Conservation (phyloP, 306 rosid species). For the Echinosophora koreensis region DNA sequence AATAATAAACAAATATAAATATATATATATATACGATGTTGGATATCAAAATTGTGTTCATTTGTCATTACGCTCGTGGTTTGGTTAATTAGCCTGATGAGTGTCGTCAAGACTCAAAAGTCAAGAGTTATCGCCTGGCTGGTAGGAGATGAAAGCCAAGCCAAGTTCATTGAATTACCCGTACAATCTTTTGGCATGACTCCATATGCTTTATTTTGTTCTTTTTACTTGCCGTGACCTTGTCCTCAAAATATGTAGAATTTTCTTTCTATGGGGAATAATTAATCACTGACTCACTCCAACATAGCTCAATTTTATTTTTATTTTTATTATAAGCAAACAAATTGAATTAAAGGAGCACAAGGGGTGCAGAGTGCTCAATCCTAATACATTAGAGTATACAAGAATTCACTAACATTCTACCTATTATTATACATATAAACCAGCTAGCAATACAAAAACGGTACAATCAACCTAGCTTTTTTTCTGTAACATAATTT, state of each 20-base stretch:
- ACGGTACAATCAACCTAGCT: too few relatives aligned
- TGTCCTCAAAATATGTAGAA: neutral
- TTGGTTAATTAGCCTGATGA: slow-evolving; percentile 41
- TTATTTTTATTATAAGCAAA: too few relatives aligned
- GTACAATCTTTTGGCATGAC: slow-evolving; percentile 24
- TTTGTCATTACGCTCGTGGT: slow-evolving; percentile 13
- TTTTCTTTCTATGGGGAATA: neutral
- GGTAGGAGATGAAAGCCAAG: slow-evolving; percentile 15
- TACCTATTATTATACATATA: too few relatives aligned
- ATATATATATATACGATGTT: too few relatives aligned
- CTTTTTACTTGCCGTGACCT: neutral
- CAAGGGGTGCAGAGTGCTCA: too few relatives aligned
- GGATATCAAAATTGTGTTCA: too few relatives aligned
- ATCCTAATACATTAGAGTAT: too few relatives aligned
- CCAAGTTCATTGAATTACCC: slow-evolving; percentile 51
- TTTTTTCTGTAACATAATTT: too few relatives aligned
- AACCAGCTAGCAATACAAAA: too few relatives aligned
- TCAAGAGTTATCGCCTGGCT: slow-evolving; percentile 38
- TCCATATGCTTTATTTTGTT: neutral
- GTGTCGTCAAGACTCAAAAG: slow-evolving; percentile 41
- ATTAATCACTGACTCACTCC: neutral
- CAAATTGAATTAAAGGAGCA: too few relatives aligned
- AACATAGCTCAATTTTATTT: neutral
- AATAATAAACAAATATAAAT: too few relatives aligned
- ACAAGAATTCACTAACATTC: too few relatives aligned